Conservation (phyloP, 352 stramenopile species). For the Pythium guiyangense region DNA sequence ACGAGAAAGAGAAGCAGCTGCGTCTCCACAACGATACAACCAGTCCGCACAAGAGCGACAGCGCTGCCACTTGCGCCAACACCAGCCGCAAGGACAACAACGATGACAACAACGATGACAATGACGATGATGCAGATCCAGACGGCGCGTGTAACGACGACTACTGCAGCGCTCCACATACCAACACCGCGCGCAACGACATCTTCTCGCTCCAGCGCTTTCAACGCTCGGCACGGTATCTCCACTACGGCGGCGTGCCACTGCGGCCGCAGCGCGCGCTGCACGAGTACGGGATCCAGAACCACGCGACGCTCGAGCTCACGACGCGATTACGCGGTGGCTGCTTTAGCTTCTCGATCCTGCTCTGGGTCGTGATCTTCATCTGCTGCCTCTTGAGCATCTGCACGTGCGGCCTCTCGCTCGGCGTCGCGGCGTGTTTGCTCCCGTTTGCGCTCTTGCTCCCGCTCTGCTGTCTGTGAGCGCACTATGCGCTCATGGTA, state of each 20-base stretch:
- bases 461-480: constrained; percentile 68
- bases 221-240: too few relatives aligned
- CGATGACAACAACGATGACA: constrained; percentile 1
- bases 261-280: constrained; percentile 40
- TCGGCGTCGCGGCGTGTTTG: constrained; percentile 50
- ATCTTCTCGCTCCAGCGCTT: too few relatives aligned
- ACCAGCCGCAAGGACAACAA: background rate
- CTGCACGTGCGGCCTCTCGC: constrained; percentile 67
- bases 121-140: background rate
- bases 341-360: constrained; percentile 73
- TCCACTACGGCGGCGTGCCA: constrained; percentile 61
- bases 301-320: constrained; percentile 55
- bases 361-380: constrained; percentile 76
- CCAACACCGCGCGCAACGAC: background rate
- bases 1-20: constrained; percentile 19
- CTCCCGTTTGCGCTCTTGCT: constrained; percentile 57
- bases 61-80: background rate
- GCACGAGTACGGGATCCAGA: constrained; percentile 63
- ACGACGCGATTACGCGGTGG: constrained; percentile 40
- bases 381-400: constrained; percentile 63
- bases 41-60: too few relatives aligned
- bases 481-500: too few relatives aligned
- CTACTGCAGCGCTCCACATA: background rate
- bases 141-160: background rate
- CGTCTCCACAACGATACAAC: too few relatives aligned